Percentiles rank a stretch among this genome's conserved stretches.
These are phyloP conservation scores for Nemania serpens DNA, from an alignment of 2,329 filamentous ascomycete genomes.

Conservation along the genomic window DNA sequence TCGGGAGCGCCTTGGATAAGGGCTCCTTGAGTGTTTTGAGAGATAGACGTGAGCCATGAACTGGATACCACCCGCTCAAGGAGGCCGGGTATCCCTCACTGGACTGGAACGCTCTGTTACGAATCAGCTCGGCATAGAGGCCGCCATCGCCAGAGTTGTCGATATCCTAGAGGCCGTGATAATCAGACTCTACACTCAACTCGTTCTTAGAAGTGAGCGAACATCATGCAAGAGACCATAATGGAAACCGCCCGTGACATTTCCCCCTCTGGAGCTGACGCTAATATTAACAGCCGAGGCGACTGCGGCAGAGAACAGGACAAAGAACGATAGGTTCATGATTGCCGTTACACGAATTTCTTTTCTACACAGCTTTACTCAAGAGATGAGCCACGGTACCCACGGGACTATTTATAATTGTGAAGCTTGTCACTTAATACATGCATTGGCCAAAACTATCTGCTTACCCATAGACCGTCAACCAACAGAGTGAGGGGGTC, in stretches of 20 bases:
- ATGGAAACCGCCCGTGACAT: constrained; percentile 50
- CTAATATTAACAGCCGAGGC: constrained; percentile 44
- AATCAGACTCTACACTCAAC: not conserved
- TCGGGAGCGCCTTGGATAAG: constrained; percentile 56
- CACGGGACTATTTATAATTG: constrained; percentile 17
- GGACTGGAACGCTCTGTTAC: constrained; percentile 71
- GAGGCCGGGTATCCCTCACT: constrained; percentile 48
- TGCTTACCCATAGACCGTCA: not conserved
- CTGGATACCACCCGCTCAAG: constrained; percentile 51
- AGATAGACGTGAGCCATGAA: constrained; percentile 51
- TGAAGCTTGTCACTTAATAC: not conserved
- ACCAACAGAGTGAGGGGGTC: not conserved
- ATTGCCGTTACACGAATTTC: constrained; percentile 29
- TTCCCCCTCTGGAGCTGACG: constrained; percentile 46
- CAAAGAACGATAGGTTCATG: constrained; percentile 27
- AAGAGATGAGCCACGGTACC: too few relatives aligned
- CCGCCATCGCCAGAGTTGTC: constrained; percentile 74
- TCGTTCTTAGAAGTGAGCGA: constrained; percentile 1
- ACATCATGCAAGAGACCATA: constrained; percentile 54
- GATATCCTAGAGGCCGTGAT: constrained; percentile 55
- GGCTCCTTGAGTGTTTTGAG: constrained; percentile 53
- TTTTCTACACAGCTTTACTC: not conserved
- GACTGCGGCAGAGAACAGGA: constrained; percentile 31
- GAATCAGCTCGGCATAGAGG: constrained; percentile 72
- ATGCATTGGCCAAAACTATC: not conserved